A percentile compares a stretch with the other conserved stretches of the same genome.
These are phyloP conservation scores for Sporothrix dimorphospora DNA, from an alignment of 2,329 filamentous ascomycete species.

Conservation along the genomic window DNA sequence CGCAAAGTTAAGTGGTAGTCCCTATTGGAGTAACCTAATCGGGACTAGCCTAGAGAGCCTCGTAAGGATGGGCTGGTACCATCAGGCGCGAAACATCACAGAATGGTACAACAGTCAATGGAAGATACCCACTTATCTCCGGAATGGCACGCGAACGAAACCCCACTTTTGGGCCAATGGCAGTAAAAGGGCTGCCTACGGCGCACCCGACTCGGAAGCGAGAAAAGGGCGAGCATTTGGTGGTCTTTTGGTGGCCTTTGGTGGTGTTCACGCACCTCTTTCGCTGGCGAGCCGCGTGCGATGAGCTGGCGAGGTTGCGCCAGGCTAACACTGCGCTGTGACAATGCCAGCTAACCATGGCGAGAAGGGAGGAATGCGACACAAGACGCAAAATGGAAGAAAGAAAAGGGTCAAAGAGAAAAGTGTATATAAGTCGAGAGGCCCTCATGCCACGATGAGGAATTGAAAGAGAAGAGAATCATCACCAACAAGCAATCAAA, in stretches of 20 bases:
- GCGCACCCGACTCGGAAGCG: constrained; percentile 29
- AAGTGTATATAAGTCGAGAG: constrained; percentile 8
- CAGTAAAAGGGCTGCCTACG: background rate
- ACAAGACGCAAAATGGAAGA: too few relatives aligned
- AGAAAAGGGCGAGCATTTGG: constrained; percentile 28
- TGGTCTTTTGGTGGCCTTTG: background rate
- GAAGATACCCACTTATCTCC: background rate
- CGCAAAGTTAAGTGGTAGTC: background rate
- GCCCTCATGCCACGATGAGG: background rate
- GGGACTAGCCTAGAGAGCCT: background rate
- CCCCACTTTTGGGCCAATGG: background rate
- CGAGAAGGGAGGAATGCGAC: background rate
- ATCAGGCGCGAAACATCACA: too few relatives aligned
- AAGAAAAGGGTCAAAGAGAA: background rate
- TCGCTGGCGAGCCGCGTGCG: background rate
- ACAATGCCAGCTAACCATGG: constrained; percentile 1
- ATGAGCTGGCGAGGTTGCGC: background rate
- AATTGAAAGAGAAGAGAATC: background rate
- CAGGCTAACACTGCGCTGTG: background rate
- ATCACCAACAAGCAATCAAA: background rate
- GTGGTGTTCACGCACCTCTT: background rate
- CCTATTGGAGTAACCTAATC: background rate
- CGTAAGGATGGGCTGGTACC: background rate
- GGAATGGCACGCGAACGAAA: background rate
- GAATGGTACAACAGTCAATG: background rate